Evolutionary conservation across 306 rosid species (phyloP), one percentile per base, ranked within the genome.

Genomic region (Rosa multiflora): DNA sequence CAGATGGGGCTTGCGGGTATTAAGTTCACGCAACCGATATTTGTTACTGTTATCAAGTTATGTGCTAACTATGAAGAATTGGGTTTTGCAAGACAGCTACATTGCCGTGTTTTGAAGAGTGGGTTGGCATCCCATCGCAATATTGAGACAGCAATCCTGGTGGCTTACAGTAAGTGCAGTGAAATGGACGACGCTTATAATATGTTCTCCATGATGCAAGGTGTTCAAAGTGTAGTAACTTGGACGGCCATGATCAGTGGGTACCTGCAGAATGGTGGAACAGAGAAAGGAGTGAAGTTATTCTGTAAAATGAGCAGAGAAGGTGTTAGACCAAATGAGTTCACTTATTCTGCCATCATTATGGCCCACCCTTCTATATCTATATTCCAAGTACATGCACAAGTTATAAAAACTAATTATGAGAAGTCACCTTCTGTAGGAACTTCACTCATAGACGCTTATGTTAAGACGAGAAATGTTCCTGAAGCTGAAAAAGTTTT

Each of bases 191-290:
- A 84, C 70, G 97, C 97, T 21, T 83, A 74, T 77, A 82, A 85
- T 80, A 59, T 89, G 44, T 92, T 92, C 75, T 88, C 88, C 37
- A 51, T 47, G 85, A 79, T 84, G 87, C 80, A 76, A 9, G 86
- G 76, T 62, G 55, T 72, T 62, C 89, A 74, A 55, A 87, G 72
- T 79, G 97, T 94, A 80, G 97, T 94, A 71, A 86, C 91, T 46
- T 94, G 98, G 98, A 94, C 98, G 5, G 93, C 98, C 67, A 88
- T 94, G 92, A 89, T 94, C 63, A 89, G 87, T 66, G 97, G 94
- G 42, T 89, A 73, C 81, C 72, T 91, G 86, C 94, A 91, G 87
- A 92, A 88, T 78, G 88, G 93, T 70, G 51, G 86, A 73, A 81
- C 67, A 37, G 80, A 86, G 56, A 81, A 79, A 58, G 97, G 97